Conservation (phyloP, 1,284 basidiomycete genomes). For the Moniliophthora roreri region DNA sequence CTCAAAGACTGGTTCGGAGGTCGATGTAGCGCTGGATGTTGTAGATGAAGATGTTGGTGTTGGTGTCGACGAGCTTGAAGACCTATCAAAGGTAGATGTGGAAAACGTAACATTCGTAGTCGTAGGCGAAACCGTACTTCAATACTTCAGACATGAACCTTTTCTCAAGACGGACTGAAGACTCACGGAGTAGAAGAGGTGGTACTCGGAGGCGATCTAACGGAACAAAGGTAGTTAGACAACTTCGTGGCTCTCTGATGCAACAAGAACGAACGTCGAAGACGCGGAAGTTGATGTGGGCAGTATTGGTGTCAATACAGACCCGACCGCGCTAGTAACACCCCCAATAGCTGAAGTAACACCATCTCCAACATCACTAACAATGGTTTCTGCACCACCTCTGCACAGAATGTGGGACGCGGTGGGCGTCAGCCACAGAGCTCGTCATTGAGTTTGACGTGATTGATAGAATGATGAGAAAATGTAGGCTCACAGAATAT, state of each 20-base stretch:
- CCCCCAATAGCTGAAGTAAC: slow-evolving; percentile 16
- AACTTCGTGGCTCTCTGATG: too few species aligned
- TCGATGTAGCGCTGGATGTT: slow-evolving; percentile 5
- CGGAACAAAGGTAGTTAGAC: too few species aligned
- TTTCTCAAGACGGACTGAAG: slow-evolving; percentile 7
- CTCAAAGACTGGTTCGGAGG: slow-evolving; percentile 8
- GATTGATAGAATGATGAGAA: neutral
- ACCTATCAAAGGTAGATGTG: slow-evolving; percentile 17
- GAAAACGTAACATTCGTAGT: slow-evolving; percentile 19
- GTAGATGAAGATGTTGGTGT: slow-evolving; percentile 14
- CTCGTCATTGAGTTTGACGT: slow-evolving; percentile 4
- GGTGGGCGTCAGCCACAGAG: neutral
- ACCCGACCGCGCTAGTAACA: slow-evolving; percentile 20
- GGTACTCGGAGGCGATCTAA: neutral
- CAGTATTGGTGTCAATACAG: slow-evolving; percentile 12
- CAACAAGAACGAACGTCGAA: neutral
- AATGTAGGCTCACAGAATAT: slow-evolving; percentile 2
- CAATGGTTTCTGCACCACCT: slow-evolving; percentile 9
- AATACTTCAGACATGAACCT: neutral
- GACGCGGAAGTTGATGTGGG: slow-evolving; percentile 6
- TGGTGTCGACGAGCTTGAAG: slow-evolving; percentile 12
- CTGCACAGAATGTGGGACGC: neutral
- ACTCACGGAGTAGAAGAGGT: slow-evolving; percentile 5
- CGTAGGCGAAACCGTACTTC: slow-evolving; percentile 19
- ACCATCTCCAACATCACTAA: slow-evolving; percentile 14